Base-by-base conservation (phyloP, 1,284 basidiomycete species). In the Marasmius sp. region DNA sequence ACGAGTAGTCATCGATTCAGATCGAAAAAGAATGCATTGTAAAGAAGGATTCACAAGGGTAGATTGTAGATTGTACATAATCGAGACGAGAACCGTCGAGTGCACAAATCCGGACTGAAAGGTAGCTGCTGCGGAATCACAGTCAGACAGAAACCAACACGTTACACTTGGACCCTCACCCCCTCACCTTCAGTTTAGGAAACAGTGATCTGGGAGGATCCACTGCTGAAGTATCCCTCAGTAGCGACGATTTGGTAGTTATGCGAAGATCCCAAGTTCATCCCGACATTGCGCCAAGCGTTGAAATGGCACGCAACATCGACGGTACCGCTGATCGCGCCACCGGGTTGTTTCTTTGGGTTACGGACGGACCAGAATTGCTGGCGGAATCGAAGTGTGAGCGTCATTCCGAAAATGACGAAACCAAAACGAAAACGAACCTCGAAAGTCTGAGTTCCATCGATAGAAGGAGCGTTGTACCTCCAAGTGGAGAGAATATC, bases 181-280 rank as follows among this genome's bases (percentile, higher is more conserved):
- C n/a, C n/a, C 27, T 27, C 27, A 27, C 27, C 27, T 27, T n/a
- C 45, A n/a, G 16, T 36, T 38, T 61, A 22, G 39, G 50, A 49
- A 37, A 64, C 59, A 34, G 59, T 64, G 36, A 64, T 59, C 18
- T 34, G 37, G 5, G 60, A 18, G 12, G 50, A 47, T 20, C 63
- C 59, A 49, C 56, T 59, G 61, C 38, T 39, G 47, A 66, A 57
- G 64, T 69, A 72, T 10, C 69, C 70, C 60, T 70, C 71, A 22
- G 74, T 74, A 45, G 75, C 74, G 57, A 78, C 55, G 55, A 78
- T 73, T 70, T 76, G 75, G 66, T 76, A 76, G 69, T 77, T 75
- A 69, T 68, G 70, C 47, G 0, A 4, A 6, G 71, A 65, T 33
- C 77, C 77, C 60, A 78, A 60, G 8, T 47, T 52, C 72, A 77